Evolutionary conservation across 139 green algal species (phyloP), one percentile per base, ranked within the genome.

Genomic region (Auxenochlorella protothecoides): DNA sequence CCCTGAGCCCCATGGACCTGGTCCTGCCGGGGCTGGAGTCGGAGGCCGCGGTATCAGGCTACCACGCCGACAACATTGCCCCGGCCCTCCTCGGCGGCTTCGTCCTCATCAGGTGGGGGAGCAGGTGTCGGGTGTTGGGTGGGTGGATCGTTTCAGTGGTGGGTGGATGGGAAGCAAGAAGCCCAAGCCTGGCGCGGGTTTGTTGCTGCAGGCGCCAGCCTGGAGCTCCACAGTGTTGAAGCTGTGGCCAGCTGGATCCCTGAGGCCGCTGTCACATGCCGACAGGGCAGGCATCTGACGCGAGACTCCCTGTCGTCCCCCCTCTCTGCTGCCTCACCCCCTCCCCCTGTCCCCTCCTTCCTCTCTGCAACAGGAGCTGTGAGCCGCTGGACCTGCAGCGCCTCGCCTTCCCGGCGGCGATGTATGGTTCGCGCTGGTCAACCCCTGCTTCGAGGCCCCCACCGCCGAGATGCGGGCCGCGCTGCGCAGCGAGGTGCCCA

Each of bases 61-160:
- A 97, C 81, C 93, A 98, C 73, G 93, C 93, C 3, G 93, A 98
- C 80, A 98, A 98, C 80, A 86, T 98, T 56, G 93, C 85, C 0
- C 93, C 93, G 44, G 86, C 93, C 0, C 65, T 98, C 15, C 71
- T 98, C 55, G 93, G 93, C 4, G 93, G 93, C 16, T 98, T 98
- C 79, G 83, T 97, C 7, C 85, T 98, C 15, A 84, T 98, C 68
- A 80, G 89, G 84, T 92, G 72, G 15, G 57, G 15, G 5, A 44
- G 27, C 27, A 44, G 27, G 1, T 44, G 27, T 44, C 27, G 27
- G 27, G 1, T 44, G 27, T 44, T 44, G 27, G 27, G 27, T 44
- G 27, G 27, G 27, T 44, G 27, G 27, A 1, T 44, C 27, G 27
- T 44, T 44, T 44, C 27, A 44, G 27, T 44, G 27, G 27, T 44